Evolutionary conservation across 2,329 filamentous ascomycete genomes (phyloP).

Genomic region (Drechslera avenae): DNA sequence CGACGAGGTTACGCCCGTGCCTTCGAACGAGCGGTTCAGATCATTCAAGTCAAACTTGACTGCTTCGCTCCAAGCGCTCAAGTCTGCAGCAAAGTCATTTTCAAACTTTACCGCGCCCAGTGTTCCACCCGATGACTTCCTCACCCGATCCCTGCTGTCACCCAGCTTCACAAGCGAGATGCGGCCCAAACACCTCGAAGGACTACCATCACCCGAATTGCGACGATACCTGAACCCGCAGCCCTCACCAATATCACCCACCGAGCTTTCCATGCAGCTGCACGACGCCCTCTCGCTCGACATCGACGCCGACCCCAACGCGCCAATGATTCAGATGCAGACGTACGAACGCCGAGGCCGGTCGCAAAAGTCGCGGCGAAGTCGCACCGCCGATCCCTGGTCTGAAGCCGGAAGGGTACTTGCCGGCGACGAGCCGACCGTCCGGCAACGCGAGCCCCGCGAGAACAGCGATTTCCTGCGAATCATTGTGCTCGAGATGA

Average conservation of each 20-base stretch:
- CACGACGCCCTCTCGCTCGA: constrained; percentile 46
- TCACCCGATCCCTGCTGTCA: constrained; percentile 64
- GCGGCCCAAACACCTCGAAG: constrained; percentile 60
- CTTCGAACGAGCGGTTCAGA: constrained; percentile 47
- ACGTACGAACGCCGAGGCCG: constrained; percentile 58
- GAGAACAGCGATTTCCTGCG: constrained; percentile 69
- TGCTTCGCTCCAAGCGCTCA: constrained; percentile 65
- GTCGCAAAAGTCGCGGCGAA: constrained; percentile 32
- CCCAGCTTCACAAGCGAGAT: constrained; percentile 65
- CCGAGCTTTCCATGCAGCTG: constrained; percentile 48
- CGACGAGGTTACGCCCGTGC: constrained; percentile 28
- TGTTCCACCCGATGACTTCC: constrained; percentile 63
- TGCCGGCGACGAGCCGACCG: constrained; percentile 47
- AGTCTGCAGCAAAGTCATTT: constrained; percentile 65
- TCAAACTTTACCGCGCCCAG: constrained; percentile 61
- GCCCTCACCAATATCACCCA: constrained; percentile 46
- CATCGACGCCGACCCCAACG: constrained; percentile 46
- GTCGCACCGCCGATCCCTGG: constrained; percentile 43
- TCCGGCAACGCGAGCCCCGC: constrained; percentile 65
- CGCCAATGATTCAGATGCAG: constrained; percentile 66
- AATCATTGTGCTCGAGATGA: constrained; percentile 70
- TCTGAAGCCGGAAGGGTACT: constrained; percentile 52
- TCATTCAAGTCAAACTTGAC: constrained; percentile 69
- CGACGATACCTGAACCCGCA: constrained; percentile 66
- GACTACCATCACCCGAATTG: constrained; percentile 61